Evolutionary conservation across 2,329 filamentous ascomycete genomes (phyloP).

Genomic region (Xylaria sp.): DNA sequence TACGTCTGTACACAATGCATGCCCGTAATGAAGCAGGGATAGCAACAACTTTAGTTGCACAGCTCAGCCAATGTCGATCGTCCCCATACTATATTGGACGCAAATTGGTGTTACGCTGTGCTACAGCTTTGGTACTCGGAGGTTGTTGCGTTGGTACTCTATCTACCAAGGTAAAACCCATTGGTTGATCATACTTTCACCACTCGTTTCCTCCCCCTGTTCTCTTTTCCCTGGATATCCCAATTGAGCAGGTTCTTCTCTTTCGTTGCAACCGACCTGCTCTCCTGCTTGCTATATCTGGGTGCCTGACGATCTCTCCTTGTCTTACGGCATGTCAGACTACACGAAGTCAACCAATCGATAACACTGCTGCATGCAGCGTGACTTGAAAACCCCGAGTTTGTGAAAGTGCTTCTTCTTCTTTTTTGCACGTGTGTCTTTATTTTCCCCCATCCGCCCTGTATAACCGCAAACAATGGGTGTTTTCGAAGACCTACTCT

Average conservation of each 20-base stretch:
- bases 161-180: background rate
- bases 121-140: background rate
- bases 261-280: background rate
- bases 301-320: background rate
- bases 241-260: background rate
- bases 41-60: background rate
- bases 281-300: background rate
- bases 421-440: background rate
- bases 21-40: background rate
- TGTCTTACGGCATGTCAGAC: background rate
- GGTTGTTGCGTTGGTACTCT: background rate
- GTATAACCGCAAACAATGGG: slow-evolving; percentile 9
- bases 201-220: background rate
- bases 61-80: slow-evolving; percentile 6
- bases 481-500: slow-evolving; percentile 8
- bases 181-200: slow-evolving; percentile 13
- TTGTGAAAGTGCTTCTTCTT: background rate
- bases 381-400: background rate
- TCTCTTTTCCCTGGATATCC: background rate
- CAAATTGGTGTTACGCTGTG: slow-evolving; percentile 2
- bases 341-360: background rate
- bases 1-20: background rate
- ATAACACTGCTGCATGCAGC: slow-evolving; percentile 1
- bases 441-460: background rate
- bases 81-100: background rate